These are phyloP conservation scores for Darksidea phi DNA, from an alignment of 495 filamentous ascomycete genomes.

Conservation along the genomic window DNA sequence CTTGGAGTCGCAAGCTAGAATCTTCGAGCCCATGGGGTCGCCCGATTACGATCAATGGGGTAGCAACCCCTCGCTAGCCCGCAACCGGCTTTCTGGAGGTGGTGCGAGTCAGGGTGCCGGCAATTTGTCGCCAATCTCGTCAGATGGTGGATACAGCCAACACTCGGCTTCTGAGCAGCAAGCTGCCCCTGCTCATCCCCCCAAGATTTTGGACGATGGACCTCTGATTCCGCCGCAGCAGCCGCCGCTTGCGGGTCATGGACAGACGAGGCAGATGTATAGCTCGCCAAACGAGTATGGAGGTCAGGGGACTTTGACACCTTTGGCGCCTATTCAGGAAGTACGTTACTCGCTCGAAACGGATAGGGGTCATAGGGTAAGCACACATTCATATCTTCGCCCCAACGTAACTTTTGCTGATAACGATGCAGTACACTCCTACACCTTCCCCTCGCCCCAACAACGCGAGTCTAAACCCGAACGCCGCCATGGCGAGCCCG, in stretches of 20 bases:
- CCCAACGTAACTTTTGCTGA: neutral
- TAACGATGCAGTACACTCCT: constrained; percentile 28
- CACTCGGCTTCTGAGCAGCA: constrained; percentile 32
- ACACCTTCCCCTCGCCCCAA: constrained; percentile 30
- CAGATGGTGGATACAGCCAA: constrained; percentile 30
- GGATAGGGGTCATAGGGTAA: constrained; percentile 38
- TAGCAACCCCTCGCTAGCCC: constrained; percentile 42
- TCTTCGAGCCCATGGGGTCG: constrained; percentile 58
- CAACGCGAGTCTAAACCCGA: constrained; percentile 16
- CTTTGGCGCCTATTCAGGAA: constrained; percentile 43
- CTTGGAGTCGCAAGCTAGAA: constrained; percentile 75
- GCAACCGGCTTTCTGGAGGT: constrained; percentile 41
- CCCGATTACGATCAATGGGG: constrained; percentile 75
- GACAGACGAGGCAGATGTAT: constrained; percentile 31
- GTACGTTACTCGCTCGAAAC: constrained; percentile 43
- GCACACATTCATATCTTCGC: neutral
- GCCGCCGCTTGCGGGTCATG: constrained; percentile 34
- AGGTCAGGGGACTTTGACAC: constrained; percentile 31
- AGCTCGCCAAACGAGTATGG: constrained; percentile 32
- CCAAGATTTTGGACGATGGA: constrained; percentile 39
- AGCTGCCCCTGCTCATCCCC: constrained; percentile 33
- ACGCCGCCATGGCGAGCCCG: constrained; percentile 31
- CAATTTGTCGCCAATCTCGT: constrained; percentile 32
- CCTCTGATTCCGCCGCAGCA: constrained; percentile 39
- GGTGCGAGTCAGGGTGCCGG: constrained; percentile 29